Conservation (phyloP, 2,329 filamentous ascomycete genomes). For the Phyllosticta citribraziliensis region DNA sequence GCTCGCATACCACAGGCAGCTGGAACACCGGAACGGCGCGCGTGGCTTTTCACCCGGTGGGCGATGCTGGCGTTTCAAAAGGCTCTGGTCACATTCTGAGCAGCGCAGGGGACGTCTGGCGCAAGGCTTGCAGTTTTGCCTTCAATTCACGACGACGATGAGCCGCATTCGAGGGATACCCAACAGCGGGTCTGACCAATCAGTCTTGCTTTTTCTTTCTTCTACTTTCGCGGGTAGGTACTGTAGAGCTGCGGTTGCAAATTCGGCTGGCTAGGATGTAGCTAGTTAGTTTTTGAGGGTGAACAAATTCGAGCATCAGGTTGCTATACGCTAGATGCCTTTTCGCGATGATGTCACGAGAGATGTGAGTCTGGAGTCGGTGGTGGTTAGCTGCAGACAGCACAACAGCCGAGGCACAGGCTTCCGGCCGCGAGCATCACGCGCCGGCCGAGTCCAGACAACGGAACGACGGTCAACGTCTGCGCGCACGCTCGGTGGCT, state of each 20-base stretch:
- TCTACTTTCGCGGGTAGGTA: neutral
- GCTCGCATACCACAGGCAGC: neutral
- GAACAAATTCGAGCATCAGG: neutral
- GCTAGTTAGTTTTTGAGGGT: neutral
- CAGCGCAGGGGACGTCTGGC: neutral
- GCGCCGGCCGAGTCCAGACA: neutral
- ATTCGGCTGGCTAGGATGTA: neutral
- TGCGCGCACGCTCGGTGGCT: neutral
- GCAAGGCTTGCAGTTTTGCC: neutral
- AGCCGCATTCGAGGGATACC: constrained; percentile 6
- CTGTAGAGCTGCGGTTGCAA: neutral
- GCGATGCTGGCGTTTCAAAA: neutral
- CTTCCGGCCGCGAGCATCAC: neutral
- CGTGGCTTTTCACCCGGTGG: neutral
- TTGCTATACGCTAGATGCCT: no score
- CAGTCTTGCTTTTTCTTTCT: neutral
- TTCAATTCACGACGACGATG: constrained; percentile 7
- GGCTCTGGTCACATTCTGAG: neutral
- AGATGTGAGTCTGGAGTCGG: neutral
- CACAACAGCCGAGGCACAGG: constrained; percentile 5
- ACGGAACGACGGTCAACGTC: neutral
- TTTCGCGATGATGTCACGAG: neutral
- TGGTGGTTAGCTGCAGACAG: neutral
- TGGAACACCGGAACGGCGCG: neutral
- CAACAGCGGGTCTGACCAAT: constrained; percentile 3